Base-by-base conservation (phyloP, 208 protist species). In the Leishmania turanica region DNA sequence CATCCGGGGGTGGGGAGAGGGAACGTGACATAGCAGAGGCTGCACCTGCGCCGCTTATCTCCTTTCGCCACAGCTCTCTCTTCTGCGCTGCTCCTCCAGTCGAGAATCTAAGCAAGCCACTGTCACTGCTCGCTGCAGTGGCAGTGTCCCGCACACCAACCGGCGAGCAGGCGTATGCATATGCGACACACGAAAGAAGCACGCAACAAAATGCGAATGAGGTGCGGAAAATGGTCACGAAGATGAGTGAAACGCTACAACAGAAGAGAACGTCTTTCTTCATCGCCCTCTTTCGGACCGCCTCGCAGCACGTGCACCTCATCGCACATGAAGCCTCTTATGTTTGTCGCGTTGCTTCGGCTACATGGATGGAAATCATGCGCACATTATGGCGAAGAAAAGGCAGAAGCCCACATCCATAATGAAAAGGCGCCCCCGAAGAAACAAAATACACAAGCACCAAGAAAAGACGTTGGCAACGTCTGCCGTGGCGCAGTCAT, bases 391-490 rank as follows among this genome's bases (percentile, higher is more conserved):
- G 6, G 11, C 19, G 58, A 64, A 51, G 56, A 42, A 31, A 5
- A 72, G 45, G 9, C 45, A 49, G 8, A 79, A 45, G 19, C 31
- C 8, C 19, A 73, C 27, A 24, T 17, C 34, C 40, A 40, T 31
- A 54, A 68, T 1, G 89, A 90, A 21, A 84, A 89, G 31, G 79
- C 65, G 37, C 86, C 89, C 64, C 94, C 86, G 79, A 87, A 93
- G 56, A n/a, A 84, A 45, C 42, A 45, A 31, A 75, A 60, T 9
- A 37, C 2, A 9, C 62, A 11, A 40, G 62, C 15, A 5, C 68
- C 27, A 51, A 73, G 40, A 24, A 49, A 37, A 9, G 34, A 27
- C 2, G 5, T 1, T 34, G 40, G 31, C 19, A 73, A 40, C 68
- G 24, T 31, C 45, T 51, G 40, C 15, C 2, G 19, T 45, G 34